Evolutionary conservation across 805 yeast genomes (phyloP).

Genomic region (Candida ortonii): DNA sequence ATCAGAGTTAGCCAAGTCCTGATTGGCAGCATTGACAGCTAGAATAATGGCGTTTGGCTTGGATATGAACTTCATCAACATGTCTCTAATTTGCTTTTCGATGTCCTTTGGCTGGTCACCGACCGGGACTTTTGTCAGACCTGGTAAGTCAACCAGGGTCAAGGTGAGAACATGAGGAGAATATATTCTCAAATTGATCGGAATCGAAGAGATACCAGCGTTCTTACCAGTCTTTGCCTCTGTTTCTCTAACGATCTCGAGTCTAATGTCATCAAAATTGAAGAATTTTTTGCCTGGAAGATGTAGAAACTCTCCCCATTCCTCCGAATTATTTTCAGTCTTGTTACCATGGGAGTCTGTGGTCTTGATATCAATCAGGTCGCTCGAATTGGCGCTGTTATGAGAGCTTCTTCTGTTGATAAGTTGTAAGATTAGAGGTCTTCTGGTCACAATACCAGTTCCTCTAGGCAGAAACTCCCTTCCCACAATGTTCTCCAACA

Average conservation of each 20-base stretch:
- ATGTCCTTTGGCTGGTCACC: constrained; percentile 99
- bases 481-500: constrained; percentile 86
- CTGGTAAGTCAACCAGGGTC: constrained; percentile 95
- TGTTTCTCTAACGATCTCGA: constrained; percentile 89
- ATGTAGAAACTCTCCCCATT: constrained; percentile 98
- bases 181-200: constrained; percentile 88
- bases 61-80: constrained; percentile 88
- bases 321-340: constrained; percentile 71
- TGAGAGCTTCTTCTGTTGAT: constrained; percentile 57
- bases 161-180: constrained; percentile 93
- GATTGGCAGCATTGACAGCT: constrained; percentile 94
- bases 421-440: constrained; percentile 54
- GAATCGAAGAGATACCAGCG: constrained; percentile 87
- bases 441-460: constrained; percentile 77
- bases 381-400: constrained; percentile 26
- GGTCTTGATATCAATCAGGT: constrained; percentile 44
- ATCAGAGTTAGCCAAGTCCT: constrained; percentile 95
- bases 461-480: constrained; percentile 91
- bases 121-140: constrained; percentile 96
- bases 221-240: constrained; percentile 78
- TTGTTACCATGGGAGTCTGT: constrained; percentile 44
- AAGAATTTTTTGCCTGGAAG: constrained; percentile 83
- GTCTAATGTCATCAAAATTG: constrained; percentile 84
- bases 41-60: constrained; percentile 93
- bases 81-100: constrained; percentile 88